Evolutionary conservation across 2,329 filamentous ascomycete genomes (phyloP), one percentile per base, ranked within the genome.

Genomic region (Aureobasidium sp.): DNA sequence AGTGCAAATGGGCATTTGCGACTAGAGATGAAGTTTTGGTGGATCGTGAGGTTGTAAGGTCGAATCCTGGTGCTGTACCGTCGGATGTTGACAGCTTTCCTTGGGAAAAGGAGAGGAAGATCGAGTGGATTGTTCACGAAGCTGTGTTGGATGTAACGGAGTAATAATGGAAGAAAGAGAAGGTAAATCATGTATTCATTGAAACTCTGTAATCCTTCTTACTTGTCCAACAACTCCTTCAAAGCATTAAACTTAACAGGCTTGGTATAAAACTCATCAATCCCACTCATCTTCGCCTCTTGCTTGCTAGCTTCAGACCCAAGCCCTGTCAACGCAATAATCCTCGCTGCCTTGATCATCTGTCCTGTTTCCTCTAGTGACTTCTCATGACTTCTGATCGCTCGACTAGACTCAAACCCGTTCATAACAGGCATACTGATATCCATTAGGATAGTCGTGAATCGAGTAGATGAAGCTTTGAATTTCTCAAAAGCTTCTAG

Each of bases 181-280:
- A 7, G 7, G 33, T 36, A 7, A 36, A 13, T 36, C 33, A 36
- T 36, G 33, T 7, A 36, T 36, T 36, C 33, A 36, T 36, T 36
- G 13, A 36, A 36, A 7, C 33, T 13, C 33, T 8, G 13, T 36
- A 7, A 8, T 13, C 33, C 33, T 53, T 10, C 25, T 42, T 29
- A 33, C 10, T 42, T 33, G 18, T 60, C 31, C 31, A 62, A 53
- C 4, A 62, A 18, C 18, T 51, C 45, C n/a, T 36, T 51, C 47
- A 68, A 56, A 63, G 78, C 77, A 64, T 75, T 76, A 65, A 81
- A 78, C 10, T 25, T 61, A 5, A 70, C 68, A 20, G 69, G 69
- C 47, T 70, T 78, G 10, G 75, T 75, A 50, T 76, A 64, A 54
- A 74, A 78, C 53, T 72, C 65, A 66, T 78, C 74, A 11, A 77